These are phyloP conservation scores for Volvariella volvacea DNA, from an alignment of 1,284 basidiomycete genomes.

Conservation along the genomic window DNA sequence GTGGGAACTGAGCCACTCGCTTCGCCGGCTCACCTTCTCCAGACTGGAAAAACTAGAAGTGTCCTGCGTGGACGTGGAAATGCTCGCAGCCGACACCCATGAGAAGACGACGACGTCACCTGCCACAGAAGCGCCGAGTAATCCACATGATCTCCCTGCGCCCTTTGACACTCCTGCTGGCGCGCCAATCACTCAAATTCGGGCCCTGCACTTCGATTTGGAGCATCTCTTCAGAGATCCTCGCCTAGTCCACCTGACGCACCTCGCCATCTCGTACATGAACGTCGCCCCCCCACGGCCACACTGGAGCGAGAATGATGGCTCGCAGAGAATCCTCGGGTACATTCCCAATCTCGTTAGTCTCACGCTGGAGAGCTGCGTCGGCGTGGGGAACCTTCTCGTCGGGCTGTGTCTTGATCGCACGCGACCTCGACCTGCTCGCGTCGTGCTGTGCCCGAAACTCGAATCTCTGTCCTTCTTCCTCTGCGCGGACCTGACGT, in stretches of 20 bases:
- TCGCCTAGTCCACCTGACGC: slow-evolving; percentile 27
- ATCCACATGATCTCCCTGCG: too few species aligned
- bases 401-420: too few species aligned
- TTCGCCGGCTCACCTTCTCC: slow-evolving; percentile 29
- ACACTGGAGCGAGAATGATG: slow-evolving; percentile 14
- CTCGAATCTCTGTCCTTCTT: slow-evolving; percentile 43
- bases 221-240: slow-evolving; percentile 32
- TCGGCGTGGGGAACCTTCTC: slow-evolving; percentile 18
- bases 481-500: slow-evolving; percentile 38
- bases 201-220: too few species aligned
- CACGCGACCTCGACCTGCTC: slow-evolving; percentile 14
- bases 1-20: too few species aligned
- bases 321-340: slow-evolving; percentile 23
- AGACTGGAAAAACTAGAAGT: slow-evolving; percentile 36
- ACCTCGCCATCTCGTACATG: slow-evolving; percentile 29
- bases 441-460: slow-evolving; percentile 38
- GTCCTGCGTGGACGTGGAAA: slow-evolving; percentile 16
- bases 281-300: slow-evolving; percentile 14
- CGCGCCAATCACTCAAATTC: too few species aligned
- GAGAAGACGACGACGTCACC: slow-evolving; percentile 3
- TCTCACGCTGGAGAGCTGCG: slow-evolving; percentile 25
- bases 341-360: slow-evolving; percentile 28
- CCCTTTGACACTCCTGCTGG: too few species aligned
- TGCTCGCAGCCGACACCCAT: slow-evolving; percentile 6
- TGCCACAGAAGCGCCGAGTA: too few species aligned